Evolutionary conservation across 768 basidiomycete species (phyloP), one percentile per base, ranked within the genome.

Genomic region (Podaxis mareebaensis): DNA sequence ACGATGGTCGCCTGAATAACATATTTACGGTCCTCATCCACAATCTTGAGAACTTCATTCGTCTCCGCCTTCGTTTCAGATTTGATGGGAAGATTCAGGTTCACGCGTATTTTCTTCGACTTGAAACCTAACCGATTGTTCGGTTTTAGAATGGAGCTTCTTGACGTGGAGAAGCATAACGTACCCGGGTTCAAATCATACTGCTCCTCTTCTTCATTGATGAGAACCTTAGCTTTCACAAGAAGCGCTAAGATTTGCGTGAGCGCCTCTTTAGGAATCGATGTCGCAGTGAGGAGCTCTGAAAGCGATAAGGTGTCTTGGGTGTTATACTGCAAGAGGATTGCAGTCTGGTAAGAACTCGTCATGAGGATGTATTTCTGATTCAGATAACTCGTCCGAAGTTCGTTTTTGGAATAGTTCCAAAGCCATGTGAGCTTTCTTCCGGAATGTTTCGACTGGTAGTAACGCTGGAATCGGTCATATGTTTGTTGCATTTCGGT

Each of bases 351-450:
- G 77, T 91, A 98, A 8, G 95, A 86, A 69, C 92, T 95, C 36
- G 93, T 94, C 89, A 95, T 93, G 72, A 99, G 79, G 69, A 96
- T 95, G 79, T 98, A 98, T 76, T 95, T 97, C 76, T 95, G 94
- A 71, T 89, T 90, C 59, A 93, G 82, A 76, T 97, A 95, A 71
- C 92, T 95, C 66, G 96, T 96, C 61, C 91, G 87, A 5, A 99
- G 84, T 73, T 99, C 97, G 77, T 96, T 96, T 80, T 96, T 96
- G 60, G 90, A 95, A 74, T 96, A 93, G 71, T 98, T 96, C 97
- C 97, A 99, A 10, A 99, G 78, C 96, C 96, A 99, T 0, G 93
- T 96, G 48, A 99, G 83, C 72, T 96, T 96, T 64, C 96, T 90
- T 13, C 95, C 96, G 2, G 90, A 92, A 74, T 96, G 94, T 75